Base-by-base conservation (phyloP, 805 yeast genomes). In the Pichia membranifaciens region DNA sequence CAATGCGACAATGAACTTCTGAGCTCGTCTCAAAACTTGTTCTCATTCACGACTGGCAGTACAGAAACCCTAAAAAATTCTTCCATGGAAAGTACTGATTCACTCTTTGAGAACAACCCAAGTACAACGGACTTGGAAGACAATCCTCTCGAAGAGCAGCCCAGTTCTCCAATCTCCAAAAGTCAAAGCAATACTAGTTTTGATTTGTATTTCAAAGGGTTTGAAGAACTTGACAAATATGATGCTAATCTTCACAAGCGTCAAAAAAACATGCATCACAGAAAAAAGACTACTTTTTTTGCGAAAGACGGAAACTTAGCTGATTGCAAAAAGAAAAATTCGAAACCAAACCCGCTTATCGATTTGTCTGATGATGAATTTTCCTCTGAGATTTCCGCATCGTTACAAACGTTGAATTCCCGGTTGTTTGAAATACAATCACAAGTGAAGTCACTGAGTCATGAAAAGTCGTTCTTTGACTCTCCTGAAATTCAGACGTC, bases 371-470 rank as follows among this genome's bases (percentile, higher is more conserved):
- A 17, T 9, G 23, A 23, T 13, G 43, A 40, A 37, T 2, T 44
- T 38, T 35, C 45, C 20, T n/a, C n/a, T 3, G 42, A 39, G 34
- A 21, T 46, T 16, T 41, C 45, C 5, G 15, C 15, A 2, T 31
- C 43, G 4, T 36, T 43, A 21, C n/a, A 29, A 3, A 38, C 20
- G 1, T 7, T 47, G 18, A 42, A 47, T 33, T 15, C 23, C 7
- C 39, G 50, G 15, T 29, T 43, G n/a, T 29, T 13, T 6, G 50
- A 47, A 38, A 23, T 47, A 12, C 33, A 46, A 23, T 21, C 23
- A 8, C 36, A 46, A n/a, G 35, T 37, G 4, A 31, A 36, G 12
- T 13, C 28, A 17, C 28, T 20, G 21, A 32, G 8, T 4, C 15
- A 41, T 31, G 44, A n/a, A n/a, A n/a, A n/a, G n/a, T n/a, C n/a